Conservation (phyloP, 129 eudicot species). For the Flaveria trinervia region DNA sequence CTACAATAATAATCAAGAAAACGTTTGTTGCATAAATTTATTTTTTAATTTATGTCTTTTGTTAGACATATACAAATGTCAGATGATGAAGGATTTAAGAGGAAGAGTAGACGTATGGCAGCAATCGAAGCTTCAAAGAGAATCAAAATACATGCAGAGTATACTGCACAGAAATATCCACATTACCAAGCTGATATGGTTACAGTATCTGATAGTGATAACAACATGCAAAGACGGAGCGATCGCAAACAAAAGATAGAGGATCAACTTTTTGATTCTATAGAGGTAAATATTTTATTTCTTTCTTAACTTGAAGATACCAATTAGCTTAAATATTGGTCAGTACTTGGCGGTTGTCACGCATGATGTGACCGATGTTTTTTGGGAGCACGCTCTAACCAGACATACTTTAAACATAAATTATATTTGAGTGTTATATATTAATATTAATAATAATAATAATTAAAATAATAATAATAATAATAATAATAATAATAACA, state of each 20-base stretch:
- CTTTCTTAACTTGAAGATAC: background rate
- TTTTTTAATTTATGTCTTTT: background rate
- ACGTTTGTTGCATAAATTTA: background rate
- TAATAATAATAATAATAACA: too few relatives aligned
- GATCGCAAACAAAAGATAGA: background rate
- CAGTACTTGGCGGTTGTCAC: background rate
- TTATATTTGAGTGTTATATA: too few relatives aligned
- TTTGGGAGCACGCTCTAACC: too few relatives aligned
- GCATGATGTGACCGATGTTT: too few relatives aligned
- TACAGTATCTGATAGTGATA: too few relatives aligned
- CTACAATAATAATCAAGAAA: background rate
- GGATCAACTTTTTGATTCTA: background rate
- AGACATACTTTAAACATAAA: too few relatives aligned
- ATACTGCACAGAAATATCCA: background rate
- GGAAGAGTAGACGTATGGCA: slow-evolving; percentile 32
- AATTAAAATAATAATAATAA: too few relatives aligned
- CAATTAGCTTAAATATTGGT: background rate
- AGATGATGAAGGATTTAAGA: slow-evolving; percentile 17
- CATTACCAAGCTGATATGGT: background rate
- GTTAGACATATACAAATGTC: slow-evolving; percentile 25
- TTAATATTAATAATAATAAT: too few relatives aligned
- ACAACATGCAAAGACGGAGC: too few relatives aligned
- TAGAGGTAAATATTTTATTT: background rate
- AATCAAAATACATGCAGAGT: slow-evolving; percentile 19
- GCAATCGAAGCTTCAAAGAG: slow-evolving; percentile 33